Conservation (phyloP, 371 early-diverging fungal genomes). For the Fennellomyces sp. region DNA sequence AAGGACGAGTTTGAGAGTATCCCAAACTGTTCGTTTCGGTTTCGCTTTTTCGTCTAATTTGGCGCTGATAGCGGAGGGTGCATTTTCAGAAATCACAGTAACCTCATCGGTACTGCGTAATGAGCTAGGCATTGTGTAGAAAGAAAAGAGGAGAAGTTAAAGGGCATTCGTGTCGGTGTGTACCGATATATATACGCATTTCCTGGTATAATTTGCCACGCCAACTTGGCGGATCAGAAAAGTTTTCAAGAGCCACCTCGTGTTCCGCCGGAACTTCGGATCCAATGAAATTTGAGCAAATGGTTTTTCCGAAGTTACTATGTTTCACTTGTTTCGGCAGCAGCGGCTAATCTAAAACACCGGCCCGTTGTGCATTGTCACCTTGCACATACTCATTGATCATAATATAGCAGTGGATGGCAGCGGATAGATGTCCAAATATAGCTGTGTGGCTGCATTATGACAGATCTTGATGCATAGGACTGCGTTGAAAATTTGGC, state of each 20-base stretch:
- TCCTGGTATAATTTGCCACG: background rate
- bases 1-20: background rate
- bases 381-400: no score
- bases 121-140: background rate
- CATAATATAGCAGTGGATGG: no score
- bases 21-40: background rate
- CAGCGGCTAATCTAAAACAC: background rate
- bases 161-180: background rate
- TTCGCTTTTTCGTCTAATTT: background rate
- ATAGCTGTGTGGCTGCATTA: no score
- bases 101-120: background rate
- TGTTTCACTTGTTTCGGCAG: background rate
- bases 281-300: background rate
- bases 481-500: no score
- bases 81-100: background rate
- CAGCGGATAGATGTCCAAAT: no score
- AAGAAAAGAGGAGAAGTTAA: background rate
- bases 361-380: background rate
- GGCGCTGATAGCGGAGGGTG: background rate
- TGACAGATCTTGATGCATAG: no score
- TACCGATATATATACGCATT: background rate
- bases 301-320: background rate
- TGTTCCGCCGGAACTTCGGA: background rate
- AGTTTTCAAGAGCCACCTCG: background rate
- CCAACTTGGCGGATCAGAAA: slow-evolving; percentile 2